phyloP scores from a whole-genome alignment of 73 alveolate genomes.

The Stentor roeselii region DNA sequence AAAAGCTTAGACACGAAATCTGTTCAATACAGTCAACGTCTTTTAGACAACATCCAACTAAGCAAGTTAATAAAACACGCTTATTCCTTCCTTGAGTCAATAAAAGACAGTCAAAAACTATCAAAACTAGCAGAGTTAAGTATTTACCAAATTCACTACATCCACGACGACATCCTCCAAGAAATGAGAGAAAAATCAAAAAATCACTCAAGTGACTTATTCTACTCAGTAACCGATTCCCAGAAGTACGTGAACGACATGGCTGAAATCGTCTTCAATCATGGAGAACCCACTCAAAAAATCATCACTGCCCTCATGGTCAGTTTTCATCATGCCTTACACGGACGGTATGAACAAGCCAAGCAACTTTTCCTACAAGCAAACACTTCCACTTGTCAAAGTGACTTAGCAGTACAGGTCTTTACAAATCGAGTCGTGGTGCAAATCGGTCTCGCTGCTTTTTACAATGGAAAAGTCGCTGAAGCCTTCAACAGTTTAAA shows the following conservation, averaged over 20 bases:
- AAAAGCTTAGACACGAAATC: not conserved
- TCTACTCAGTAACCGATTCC: not conserved
- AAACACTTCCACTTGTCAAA: not conserved
- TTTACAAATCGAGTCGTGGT: slow-evolving; percentile 57
- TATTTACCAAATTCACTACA: not conserved
- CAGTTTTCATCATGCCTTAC: slow-evolving; percentile 48
- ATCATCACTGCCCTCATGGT: slow-evolving; percentile 38
- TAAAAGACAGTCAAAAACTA: not conserved
- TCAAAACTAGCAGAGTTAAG: not conserved
- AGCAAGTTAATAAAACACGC: not conserved
- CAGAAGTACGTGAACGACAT: not conserved
- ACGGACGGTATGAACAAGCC: slow-evolving; percentile 49
- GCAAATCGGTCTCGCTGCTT: slow-evolving; percentile 63
- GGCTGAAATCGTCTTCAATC: not conserved
- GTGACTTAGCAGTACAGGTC: slow-evolving; percentile 37
- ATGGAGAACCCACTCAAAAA: slow-evolving; percentile 11
- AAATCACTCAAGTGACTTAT: not conserved
- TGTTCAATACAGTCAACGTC: not conserved
- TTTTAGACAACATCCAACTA: not conserved
- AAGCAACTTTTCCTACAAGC: slow-evolving; percentile 34
- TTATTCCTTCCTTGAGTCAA: not conserved
- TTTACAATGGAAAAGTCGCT: slow-evolving; percentile 50
- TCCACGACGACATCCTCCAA: not conserved
- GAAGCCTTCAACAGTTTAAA: slow-evolving; percentile 39
- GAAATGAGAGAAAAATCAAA: slow-evolving; percentile 7